Percentiles rank a stretch among this genome's conserved stretches.
phyloP scores from a whole-genome alignment of 2,329 filamentous ascomycete genomes.

The Venturiaceae sp. region DNA sequence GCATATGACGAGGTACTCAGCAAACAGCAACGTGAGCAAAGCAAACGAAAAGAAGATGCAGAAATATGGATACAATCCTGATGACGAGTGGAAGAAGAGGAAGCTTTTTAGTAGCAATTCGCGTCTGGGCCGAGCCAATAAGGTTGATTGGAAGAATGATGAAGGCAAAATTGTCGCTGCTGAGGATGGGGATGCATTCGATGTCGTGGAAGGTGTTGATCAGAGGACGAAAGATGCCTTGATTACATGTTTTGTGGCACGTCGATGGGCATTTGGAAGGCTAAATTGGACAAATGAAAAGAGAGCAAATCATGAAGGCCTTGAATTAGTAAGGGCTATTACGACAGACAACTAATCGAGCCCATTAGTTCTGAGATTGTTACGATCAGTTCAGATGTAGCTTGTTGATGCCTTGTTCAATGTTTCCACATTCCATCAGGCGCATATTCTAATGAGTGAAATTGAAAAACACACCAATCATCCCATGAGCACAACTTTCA shows the following conservation, averaged over 20 bases:
- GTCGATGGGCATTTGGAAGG: constrained; percentile 14
- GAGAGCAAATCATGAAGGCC: not conserved
- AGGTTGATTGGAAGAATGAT: constrained; percentile 12
- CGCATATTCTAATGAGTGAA: too few species aligned
- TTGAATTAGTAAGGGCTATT: not conserved
- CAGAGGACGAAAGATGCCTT: constrained; percentile 14
- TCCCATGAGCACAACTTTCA: too few species aligned
- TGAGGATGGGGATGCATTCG: constrained; percentile 9
- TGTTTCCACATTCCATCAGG: too few species aligned
- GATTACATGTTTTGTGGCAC: constrained; percentile 19
- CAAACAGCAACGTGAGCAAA: constrained; percentile 12
- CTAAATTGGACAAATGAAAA: not conserved
- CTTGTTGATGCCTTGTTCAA: not conserved
- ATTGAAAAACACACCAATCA: too few species aligned
- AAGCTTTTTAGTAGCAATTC: constrained; percentile 16
- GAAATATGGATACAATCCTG: constrained; percentile 15
- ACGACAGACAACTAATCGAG: not conserved
- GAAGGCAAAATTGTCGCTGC: constrained; percentile 12
- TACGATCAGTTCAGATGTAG: too few species aligned
- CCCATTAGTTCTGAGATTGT: not conserved
- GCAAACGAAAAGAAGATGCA: constrained; percentile 14
- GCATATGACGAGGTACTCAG: constrained; percentile 13
- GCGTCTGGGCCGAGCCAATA: not conserved
- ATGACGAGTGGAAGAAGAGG: constrained; percentile 15
- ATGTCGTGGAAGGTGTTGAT: constrained; percentile 10